phyloP scores from a whole-genome alignment of 2,329 filamentous ascomycete species.

The Chrysosporium keratinophilum region DNA sequence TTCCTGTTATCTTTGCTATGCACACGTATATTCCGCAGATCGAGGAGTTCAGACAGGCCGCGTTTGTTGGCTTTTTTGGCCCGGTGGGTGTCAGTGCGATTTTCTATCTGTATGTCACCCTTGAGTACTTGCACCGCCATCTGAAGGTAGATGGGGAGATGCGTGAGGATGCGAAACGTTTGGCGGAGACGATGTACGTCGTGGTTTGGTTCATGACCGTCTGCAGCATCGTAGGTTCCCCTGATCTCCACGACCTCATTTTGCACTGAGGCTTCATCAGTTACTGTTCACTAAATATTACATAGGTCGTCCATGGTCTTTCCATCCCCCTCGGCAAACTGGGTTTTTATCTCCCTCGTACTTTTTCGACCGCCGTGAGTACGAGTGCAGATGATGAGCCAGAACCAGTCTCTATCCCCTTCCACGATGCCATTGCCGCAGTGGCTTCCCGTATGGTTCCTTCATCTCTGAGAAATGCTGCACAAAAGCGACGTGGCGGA shows the following conservation, averaged over 20 bases:
- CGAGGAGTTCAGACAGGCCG: conserved; percentile 59
- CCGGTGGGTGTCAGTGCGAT: conserved; percentile 84
- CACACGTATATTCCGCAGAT: conserved; percentile 73
- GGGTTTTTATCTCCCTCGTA: conserved; percentile 38
- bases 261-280: background rate
- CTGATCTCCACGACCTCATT: background rate
- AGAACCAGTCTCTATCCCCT: conserved; percentile 3
- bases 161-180: conserved; percentile 54
- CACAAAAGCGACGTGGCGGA: background rate
- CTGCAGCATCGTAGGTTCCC: conserved; percentile 62
- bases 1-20: conserved; percentile 64
- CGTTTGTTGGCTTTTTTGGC: conserved; percentile 87
- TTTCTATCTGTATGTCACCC: conserved; percentile 74
- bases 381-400: conserved; percentile 26
- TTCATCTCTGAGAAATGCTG: background rate
- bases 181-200: conserved; percentile 57
- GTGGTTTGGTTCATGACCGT: conserved; percentile 80
- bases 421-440: conserved; percentile 4
- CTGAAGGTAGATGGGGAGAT: conserved; percentile 48
- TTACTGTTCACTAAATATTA: background rate
- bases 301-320: conserved; percentile 64
- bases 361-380: conserved; percentile 38
- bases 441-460: conserved; percentile 6
- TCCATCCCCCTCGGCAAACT: conserved; percentile 58
- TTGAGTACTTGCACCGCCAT: conserved; percentile 56